Base-by-base conservation (phyloP, 352 stramenopile species). In the Phytophthora citrophthora region DNA sequence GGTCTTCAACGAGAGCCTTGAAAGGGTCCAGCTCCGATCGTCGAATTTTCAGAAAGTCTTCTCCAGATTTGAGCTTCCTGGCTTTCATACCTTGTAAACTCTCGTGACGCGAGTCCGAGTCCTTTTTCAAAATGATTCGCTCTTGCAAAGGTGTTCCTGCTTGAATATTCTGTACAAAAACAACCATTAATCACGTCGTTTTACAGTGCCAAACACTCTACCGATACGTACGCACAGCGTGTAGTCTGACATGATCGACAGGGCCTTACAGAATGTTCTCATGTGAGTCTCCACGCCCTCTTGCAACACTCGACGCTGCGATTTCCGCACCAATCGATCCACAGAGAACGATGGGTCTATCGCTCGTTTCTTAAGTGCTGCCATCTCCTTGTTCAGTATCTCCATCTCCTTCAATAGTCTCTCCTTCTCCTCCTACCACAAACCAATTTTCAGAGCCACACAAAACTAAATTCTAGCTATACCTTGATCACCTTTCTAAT, bases 41-140 rank as follows among this genome's bases (percentile, higher is more conserved):
- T 9, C 76, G 70, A 26, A 66, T 61, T 32, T 58, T 53, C 24
- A 82, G 64, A 50, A 80, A 82, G 11, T 63, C 59, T 34, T 70
- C 61, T 6, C 67, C 73, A 15, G 34, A 39, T 20, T 62, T 41
- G 18, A 81, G 20, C n/a, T 76, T 76, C 15, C 47, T 46, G 16
- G 48, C 23, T 46, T 74, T 72, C 43, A 76, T 59, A 7, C 38
- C 38, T 29, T 64, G 54, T 11, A 79, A 44, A 8, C 49, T 47
- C 9, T 55, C 27, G 10, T 49, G 45, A 3, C 72, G 64, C 8
- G 54, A 54, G 1, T 58, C 24, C 5, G 44, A 61, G 18, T 77
- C 64, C 6, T 27, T 61, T 10, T 44, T 65, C 36, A 79, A 38
- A 9, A 72, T 49, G 16, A 72, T 79, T 11, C 40, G 54, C 29